These are phyloP conservation scores for Pseudogymnoascus pannorum DNA, from an alignment of 2,329 filamentous ascomycete genomes.

Conservation along the genomic window DNA sequence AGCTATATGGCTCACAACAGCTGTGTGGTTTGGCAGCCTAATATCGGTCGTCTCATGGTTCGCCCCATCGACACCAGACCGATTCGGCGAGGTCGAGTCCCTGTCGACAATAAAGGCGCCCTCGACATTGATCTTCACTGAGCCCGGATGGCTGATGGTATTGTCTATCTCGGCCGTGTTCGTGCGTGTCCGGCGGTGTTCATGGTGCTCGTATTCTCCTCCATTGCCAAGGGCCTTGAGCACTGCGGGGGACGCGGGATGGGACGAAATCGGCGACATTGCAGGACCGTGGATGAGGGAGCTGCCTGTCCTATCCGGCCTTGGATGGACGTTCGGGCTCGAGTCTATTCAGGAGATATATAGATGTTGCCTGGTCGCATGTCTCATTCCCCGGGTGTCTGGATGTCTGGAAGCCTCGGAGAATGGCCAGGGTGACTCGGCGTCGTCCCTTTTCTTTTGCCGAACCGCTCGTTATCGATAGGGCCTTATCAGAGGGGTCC, in stretches of 20 bases:
- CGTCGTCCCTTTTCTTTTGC: conserved; percentile 8
- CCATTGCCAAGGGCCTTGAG: conserved; percentile 8
- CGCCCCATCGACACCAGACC: conserved; percentile 36
- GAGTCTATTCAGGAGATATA: conserved; percentile 5
- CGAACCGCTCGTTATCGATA: conserved; percentile 8
- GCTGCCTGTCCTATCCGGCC: conserved; percentile 2
- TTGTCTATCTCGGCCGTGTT: conserved; percentile 31
- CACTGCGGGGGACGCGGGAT: neutral
- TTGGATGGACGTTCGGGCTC: conserved; percentile 7
- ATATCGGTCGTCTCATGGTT: conserved; percentile 81
- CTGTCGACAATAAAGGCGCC: conserved; percentile 95
- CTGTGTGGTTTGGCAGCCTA: conserved; percentile 89
- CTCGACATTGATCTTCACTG: conserved; percentile 91
- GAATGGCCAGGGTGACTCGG: neutral
- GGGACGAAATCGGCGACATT: conserved; percentile 2
- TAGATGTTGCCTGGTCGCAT: neutral
- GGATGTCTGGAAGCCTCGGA: neutral
- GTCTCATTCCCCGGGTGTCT: neutral
- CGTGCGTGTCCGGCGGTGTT: conserved; percentile 22
- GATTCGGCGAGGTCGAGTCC: conserved; percentile 48
- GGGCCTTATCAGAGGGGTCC: conserved; percentile 7
- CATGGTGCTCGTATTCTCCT: conserved; percentile 2
- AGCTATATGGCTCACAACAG: conserved; percentile 91
- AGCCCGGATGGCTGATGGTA: conserved; percentile 50
- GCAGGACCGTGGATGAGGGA: neutral